Percentiles rank a stretch among this genome's conserved stretches.
Conservation (phyloP, 2,329 filamentous ascomycete genomes). For the Camptophora hylomeconis region DNA sequence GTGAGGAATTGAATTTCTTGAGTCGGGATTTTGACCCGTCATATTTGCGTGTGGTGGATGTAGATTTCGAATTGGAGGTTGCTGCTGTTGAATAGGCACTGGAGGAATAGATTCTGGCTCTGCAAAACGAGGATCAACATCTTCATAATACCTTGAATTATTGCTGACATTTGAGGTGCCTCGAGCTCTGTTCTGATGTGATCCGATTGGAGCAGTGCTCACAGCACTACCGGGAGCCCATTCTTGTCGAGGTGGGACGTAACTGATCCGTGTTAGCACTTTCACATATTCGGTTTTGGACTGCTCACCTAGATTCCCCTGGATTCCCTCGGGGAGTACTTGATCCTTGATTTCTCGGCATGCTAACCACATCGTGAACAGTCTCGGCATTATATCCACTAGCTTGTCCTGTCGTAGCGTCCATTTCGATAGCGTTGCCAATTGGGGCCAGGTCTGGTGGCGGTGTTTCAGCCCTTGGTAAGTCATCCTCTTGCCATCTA, state of each 20-base stretch:
- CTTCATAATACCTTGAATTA: slow-evolving; percentile 81
- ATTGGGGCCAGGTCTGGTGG: slow-evolving; percentile 32
- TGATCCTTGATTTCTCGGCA: background rate
- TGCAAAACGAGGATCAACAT: slow-evolving; percentile 79
- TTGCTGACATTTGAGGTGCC: slow-evolving; percentile 22
- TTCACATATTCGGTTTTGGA: slow-evolving; percentile 8
- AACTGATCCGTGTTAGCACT: slow-evolving; percentile 20
- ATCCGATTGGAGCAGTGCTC: no score
- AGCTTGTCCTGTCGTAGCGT: slow-evolving; percentile 46
- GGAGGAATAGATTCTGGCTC: slow-evolving; percentile 19
- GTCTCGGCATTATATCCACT: slow-evolving; percentile 35
- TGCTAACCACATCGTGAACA: slow-evolving; percentile 35
- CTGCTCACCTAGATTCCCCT: background rate
- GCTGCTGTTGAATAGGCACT: slow-evolving; percentile 10
- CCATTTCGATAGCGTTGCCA: slow-evolving; percentile 66
- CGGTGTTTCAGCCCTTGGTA: no score
- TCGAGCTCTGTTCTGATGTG: slow-evolving; percentile 12
- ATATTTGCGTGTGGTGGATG: slow-evolving; percentile 23
- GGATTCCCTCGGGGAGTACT: background rate
- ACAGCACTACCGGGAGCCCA: no score
- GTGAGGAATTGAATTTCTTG: slow-evolving; percentile 10
- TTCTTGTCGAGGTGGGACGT: slow-evolving; percentile 33
- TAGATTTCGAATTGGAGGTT: slow-evolving; percentile 19
- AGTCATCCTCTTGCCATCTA: slow-evolving; percentile 26
- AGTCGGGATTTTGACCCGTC: slow-evolving; percentile 6